Evolutionary conservation across 1,284 basidiomycete species (phyloP).

Genomic region (Heterobasidion annosum): DNA sequence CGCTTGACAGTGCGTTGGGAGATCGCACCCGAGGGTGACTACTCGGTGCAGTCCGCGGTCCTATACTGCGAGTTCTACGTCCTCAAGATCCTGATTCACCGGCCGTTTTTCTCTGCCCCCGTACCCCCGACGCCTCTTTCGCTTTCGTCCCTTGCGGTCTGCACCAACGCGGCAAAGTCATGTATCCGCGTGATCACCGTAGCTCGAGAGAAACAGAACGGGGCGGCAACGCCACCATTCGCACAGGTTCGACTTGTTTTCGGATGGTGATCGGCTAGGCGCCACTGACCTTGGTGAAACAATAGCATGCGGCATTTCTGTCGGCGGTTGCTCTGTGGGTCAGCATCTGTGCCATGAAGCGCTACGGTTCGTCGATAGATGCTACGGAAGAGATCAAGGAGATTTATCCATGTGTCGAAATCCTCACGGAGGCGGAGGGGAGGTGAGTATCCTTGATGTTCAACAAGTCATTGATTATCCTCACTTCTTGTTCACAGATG

Average conservation of each 20-base stretch:
- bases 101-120: conserved; percentile 73
- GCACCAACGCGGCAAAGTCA: conserved; percentile 77
- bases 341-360: conserved; percentile 57
- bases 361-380: conserved; percentile 37
- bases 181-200: conserved; percentile 66
- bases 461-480: background rate
- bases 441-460: background rate
- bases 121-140: conserved; percentile 46
- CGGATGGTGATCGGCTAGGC: conserved; percentile 6
- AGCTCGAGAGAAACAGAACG: conserved; percentile 21
- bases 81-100: conserved; percentile 71
- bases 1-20: conserved; percentile 64
- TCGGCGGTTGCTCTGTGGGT: conserved; percentile 56
- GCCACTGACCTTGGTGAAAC: background rate
- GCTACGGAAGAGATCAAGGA: conserved; percentile 51
- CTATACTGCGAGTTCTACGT: conserved; percentile 67
- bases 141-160: conserved; percentile 74
- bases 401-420: conserved; percentile 54
- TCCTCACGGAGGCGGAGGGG: conserved; percentile 36
- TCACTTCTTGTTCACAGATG: background rate
- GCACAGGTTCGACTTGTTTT: conserved; percentile 6
- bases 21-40: conserved; percentile 47
- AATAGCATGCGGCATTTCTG: conserved; percentile 37
- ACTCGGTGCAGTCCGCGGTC: conserved; percentile 64
- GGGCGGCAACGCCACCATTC: conserved; percentile 11